phyloP scores from a whole-genome alignment of 2,329 filamentous ascomycete genomes.

The Basipetospora chlamydospora region DNA sequence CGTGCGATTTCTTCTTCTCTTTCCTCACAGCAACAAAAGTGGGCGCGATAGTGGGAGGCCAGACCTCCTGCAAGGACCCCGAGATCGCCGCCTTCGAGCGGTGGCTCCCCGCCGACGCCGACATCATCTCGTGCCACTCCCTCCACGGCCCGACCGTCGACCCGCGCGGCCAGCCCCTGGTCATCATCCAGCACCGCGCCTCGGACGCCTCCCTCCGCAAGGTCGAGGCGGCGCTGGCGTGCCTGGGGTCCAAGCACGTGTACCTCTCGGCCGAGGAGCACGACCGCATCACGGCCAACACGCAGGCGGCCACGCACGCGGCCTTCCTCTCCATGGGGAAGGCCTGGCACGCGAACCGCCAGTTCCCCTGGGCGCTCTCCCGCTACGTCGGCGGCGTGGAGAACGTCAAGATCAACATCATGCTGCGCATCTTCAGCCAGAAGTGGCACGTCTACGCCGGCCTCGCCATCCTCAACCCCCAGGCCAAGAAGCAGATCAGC shows the following conservation, averaged over 20 bases:
- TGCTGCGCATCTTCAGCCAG: conserved; percentile 89
- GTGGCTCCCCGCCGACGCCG: conserved; percentile 73
- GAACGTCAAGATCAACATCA: conserved; percentile 98
- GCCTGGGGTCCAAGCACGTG: conserved; percentile 74
- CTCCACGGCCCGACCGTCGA: conserved; percentile 88
- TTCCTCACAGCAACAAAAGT: conserved; percentile 67
- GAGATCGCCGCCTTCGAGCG: conserved; percentile 89
- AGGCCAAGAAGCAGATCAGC: conserved; percentile 79
- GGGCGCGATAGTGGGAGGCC: conserved; percentile 87
- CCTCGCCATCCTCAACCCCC: conserved; percentile 89
- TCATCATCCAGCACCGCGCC: conserved; percentile 85
- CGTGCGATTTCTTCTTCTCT: background rate
- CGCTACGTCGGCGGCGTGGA: conserved; percentile 95
- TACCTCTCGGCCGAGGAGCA: conserved; percentile 77
- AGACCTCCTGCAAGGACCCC: conserved; percentile 95
- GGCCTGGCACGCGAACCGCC: conserved; percentile 86
- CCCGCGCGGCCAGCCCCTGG: conserved; percentile 76
- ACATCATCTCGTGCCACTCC: conserved; percentile 92
- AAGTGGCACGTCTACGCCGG: conserved; percentile 99
- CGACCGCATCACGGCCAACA: conserved; percentile 95
- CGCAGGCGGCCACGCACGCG: conserved; percentile 93
- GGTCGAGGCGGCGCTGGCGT: conserved; percentile 68
- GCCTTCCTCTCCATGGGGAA: conserved; percentile 97
- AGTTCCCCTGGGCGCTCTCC: conserved; percentile 95
- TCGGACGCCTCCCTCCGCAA: conserved; percentile 61